Evolutionary conservation across 768 basidiomycete genomes (phyloP), one percentile per base, ranked within the genome.

Genomic region (Boletales sp.): DNA sequence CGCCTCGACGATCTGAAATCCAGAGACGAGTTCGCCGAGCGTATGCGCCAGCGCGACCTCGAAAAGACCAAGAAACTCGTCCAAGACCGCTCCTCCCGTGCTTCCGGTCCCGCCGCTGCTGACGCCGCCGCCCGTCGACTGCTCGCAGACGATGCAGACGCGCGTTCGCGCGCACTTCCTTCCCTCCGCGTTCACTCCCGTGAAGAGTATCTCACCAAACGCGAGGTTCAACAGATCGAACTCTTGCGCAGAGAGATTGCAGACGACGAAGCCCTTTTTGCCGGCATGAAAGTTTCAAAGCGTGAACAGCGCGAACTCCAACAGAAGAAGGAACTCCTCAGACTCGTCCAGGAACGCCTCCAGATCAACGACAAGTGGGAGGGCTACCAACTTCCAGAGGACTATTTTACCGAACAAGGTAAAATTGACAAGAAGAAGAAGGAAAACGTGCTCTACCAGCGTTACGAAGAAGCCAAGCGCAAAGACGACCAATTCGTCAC

Each of bases 391-490:
- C 80, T 98, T 38, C 96, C 96, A 0, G 96, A 98, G 58, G 96
- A 98, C 68, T 99, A 99, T 66, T 80, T 98, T 59, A 99, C 96
- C 1, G 95, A 95, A 61, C 94, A 97, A 66, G 96, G 96, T 28
- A 96, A 94, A 72, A 93, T 99, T 53, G 94, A 98, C 78, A 87
- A 84, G 72, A 94, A 96, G 76, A 92, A 90, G 72, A 94, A 96
- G 64, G 83, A 93, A 65, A 87, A 87, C 56, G 94, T 88, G 0
- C 69, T 99, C 45, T 97, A 96, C 67, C 80, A 88, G 59, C 91
- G 96, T 35, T 98, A 99, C 62, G 90, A 96, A 62, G 96, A 99
- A 46, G 87, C 87, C 9, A 90, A 87, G 64, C 86, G 84, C 0
- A 89, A 91, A 65, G 92, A 92, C 53, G 93, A 93, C 65, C 87